Percentiles rank a stretch among this genome's conserved stretches.
phyloP scores from a whole-genome alignment of 2,329 filamentous ascomycete species.

The Conoideocrella luteorostrata region DNA sequence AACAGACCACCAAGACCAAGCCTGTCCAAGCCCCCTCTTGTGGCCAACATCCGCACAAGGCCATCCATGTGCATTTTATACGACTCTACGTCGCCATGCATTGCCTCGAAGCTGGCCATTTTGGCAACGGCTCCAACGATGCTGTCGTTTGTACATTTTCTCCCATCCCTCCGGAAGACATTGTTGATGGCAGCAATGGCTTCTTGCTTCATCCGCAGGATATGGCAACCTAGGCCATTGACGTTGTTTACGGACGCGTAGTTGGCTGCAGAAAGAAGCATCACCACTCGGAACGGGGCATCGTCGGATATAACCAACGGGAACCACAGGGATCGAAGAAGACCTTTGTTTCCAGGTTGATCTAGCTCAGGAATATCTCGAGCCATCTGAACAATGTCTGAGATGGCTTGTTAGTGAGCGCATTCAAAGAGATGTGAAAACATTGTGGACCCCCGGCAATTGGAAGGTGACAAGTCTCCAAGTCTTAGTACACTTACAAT shows the following conservation, averaged over 20 bases:
- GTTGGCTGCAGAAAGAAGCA: constrained; percentile 23
- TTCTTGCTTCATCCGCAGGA: constrained; percentile 36
- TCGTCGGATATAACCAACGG: constrained; percentile 18
- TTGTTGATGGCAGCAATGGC: constrained; percentile 37
- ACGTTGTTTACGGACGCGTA: constrained; percentile 13
- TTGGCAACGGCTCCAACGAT: constrained; percentile 42
- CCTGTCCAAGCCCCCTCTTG: constrained; percentile 36
- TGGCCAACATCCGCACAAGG: constrained; percentile 32
- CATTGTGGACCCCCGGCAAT: no score
- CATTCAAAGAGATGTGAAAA: no score
- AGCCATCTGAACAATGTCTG: constrained; percentile 23
- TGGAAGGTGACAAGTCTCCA: not conserved
- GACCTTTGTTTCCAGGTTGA: constrained; percentile 16
- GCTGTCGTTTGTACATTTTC: constrained; percentile 28
- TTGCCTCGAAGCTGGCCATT: constrained; percentile 47
- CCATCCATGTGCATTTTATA: constrained; percentile 43
- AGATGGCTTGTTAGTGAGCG: no score
- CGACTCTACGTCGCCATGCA: constrained; percentile 35
- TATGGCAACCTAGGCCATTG: constrained; percentile 13
- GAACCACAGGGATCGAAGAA: constrained; percentile 22
- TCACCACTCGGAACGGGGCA: constrained; percentile 19
- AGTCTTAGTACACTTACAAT: constrained; percentile 15
- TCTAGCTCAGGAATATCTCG: constrained; percentile 23
- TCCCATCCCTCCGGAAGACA: constrained; percentile 23
- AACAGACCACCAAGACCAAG: constrained; percentile 40